Conservation (phyloP, 225 moss, liverwort and hornwort species). For the Climacium dendroides region DNA sequence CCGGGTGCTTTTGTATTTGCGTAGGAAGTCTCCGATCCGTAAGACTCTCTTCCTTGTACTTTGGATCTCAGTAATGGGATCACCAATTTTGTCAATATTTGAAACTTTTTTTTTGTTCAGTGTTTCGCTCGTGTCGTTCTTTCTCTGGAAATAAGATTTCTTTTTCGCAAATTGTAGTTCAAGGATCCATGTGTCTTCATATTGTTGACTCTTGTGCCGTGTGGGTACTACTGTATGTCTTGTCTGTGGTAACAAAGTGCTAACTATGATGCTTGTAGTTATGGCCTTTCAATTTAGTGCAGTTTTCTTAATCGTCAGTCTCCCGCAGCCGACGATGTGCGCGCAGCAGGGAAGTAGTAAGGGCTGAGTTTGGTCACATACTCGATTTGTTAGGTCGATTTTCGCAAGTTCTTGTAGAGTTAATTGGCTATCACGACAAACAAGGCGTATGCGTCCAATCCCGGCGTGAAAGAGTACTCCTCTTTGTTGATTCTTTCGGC, state of each 20-base stretch:
- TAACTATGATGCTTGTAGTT: neutral
- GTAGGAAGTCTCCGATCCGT: neutral
- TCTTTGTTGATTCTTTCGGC: neutral
- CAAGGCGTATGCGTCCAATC: neutral
- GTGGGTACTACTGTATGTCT: neutral
- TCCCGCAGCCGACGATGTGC: neutral
- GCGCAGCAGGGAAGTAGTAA: neutral
- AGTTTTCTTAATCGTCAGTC: neutral
- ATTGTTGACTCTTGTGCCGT: neutral
- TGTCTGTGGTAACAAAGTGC: neutral
- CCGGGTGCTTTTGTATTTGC: neutral
- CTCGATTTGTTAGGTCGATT: neutral
- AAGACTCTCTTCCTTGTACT: neutral
- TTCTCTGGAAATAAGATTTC: neutral
- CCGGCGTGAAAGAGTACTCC: neutral
- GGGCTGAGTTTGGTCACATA: neutral
- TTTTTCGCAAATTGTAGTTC: neutral
- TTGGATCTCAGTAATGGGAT: neutral
- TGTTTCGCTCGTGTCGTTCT: neutral
- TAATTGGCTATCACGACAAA: neutral
- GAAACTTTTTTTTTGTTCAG: neutral
- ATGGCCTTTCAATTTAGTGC: neutral
- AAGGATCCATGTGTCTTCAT: neutral
- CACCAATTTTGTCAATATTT: slow-evolving; percentile 14
- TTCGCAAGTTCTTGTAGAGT: neutral